phyloP scores from a whole-genome alignment of 768 basidiomycete genomes.

The Boletus fagicola region DNA sequence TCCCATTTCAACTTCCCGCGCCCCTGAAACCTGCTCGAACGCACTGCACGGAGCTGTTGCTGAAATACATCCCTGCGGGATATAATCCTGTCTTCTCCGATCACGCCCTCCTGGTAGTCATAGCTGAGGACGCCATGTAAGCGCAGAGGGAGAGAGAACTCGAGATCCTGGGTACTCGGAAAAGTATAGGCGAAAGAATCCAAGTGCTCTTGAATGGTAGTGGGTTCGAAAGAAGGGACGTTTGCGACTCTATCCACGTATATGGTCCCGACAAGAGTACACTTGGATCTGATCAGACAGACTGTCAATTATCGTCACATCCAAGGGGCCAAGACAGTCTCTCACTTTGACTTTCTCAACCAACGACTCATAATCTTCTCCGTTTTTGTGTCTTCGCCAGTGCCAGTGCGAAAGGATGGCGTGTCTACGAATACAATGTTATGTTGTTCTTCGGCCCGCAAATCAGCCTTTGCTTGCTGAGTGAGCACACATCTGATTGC shows the following conservation, averaged over 20 bases:
- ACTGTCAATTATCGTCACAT: background rate
- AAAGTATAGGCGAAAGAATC: conserved; percentile 7
- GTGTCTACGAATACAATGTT: conserved; percentile 25
- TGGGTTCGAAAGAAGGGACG: background rate
- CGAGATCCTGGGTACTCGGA: background rate
- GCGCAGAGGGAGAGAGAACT: background rate
- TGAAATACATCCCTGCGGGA: background rate
- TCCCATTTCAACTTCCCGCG: background rate
- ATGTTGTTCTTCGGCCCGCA: background rate
- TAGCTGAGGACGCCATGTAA: conserved; percentile 13
- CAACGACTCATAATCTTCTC: conserved; percentile 1
- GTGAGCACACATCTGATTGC: conserved; percentile 15
- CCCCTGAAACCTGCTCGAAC: background rate
- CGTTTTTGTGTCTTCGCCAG: background rate
- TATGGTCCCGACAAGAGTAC: conserved; percentile 10
- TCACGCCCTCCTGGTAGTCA: background rate
- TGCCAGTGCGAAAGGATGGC: conserved; percentile 14
- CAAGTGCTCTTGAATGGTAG: conserved; percentile 14
- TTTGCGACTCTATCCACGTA: conserved; percentile 17
- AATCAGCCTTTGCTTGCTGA: background rate
- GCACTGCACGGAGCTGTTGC: background rate
- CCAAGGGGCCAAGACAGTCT: background rate
- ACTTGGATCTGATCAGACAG: conserved; percentile 4
- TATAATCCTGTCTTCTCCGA: fast-evolving
- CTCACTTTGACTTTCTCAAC: conserved; percentile 8